Evolutionary conservation across 495 filamentous ascomycete species (phyloP).

Genomic region (Aspergillus indologenus): DNA sequence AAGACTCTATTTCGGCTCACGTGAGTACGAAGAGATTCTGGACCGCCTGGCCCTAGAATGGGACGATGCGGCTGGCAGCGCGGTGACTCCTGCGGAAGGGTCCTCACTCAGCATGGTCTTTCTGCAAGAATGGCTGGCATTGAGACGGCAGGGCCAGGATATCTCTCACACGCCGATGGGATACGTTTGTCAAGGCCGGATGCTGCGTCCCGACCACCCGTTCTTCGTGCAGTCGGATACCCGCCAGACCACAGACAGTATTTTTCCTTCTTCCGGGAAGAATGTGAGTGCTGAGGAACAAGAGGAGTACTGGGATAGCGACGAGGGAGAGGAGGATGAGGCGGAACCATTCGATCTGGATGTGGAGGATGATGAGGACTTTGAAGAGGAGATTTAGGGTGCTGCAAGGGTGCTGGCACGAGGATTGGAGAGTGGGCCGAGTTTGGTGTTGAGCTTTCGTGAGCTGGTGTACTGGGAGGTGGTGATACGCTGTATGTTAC

Average conservation of each 20-base stretch:
- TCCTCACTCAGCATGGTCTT: slow-evolving; percentile 22
- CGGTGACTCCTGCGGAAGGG: background rate
- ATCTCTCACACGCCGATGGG: slow-evolving; percentile 54
- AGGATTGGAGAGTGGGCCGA: too few relatives aligned
- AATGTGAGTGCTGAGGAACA: too few relatives aligned
- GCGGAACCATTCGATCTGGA: background rate
- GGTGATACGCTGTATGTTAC: too few relatives aligned
- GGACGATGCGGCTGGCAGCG: background rate
- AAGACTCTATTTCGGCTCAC: slow-evolving; percentile 50
- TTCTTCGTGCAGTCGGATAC: slow-evolving; percentile 31
- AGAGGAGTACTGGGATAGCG: too few relatives aligned
- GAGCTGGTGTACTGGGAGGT: too few relatives aligned
- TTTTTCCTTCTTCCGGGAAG: background rate
- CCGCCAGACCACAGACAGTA: background rate
- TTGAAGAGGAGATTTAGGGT: background rate
- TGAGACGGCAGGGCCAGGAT: slow-evolving; percentile 50
- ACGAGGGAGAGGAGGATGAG: background rate
- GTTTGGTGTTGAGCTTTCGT: too few relatives aligned
- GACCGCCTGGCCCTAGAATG: slow-evolving; percentile 17
- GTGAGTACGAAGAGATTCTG: slow-evolving; percentile 30
- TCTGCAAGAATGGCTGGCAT: slow-evolving; percentile 49
- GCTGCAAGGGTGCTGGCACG: too few relatives aligned
- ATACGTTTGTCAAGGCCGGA: slow-evolving; percentile 44
- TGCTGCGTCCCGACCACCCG: slow-evolving; percentile 35
- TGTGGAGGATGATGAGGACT: background rate